Base-by-base conservation (phyloP, 176 grass and related monocot species). In the Guadua angustifolia region DNA sequence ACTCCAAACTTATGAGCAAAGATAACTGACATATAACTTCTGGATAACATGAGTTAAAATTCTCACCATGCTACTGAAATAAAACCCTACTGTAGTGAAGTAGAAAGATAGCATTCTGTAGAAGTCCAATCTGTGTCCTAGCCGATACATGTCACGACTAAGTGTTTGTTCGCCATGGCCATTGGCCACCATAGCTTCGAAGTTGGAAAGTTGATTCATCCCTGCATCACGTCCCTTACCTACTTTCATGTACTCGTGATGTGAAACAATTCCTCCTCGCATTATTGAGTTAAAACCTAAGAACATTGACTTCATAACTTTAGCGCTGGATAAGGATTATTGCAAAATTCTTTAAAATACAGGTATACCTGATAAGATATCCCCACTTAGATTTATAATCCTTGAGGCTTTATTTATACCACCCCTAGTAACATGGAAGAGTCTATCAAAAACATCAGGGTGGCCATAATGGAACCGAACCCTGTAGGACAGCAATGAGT, bases 41-140 rank as follows among this genome's bases (percentile, higher is more conserved):
- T 50, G 47, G 47, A 50, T 16, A 5, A 0, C 47, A 16, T 46
- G 2, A 80, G 5, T 80, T 84, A 84, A 14, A 75, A 60, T 81
- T 72, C 95, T 91, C 84, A 98, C 95, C 92, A 98, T 98, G 92
- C 89, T 93, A 83, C 95, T 92, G 77, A 98, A 98, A 84, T 95
- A 95, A 71, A 95, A 93, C 38, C 92, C 91, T 33, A 98, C 95
- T 18, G 95, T 98, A 71, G 95, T 92, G 78, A 93, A 93, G 87
- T 95, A 98, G 75, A 98, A 98, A 49, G 92, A 98, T 47, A 98
- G 75, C 90, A 94, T 93, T 78, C 95, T 87, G 40, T 93, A 98
- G 78, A 98, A 98, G 83, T 98, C 95, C 91, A 98, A 98, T 88
- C 95, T 90, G 43, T 76, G 89, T 44, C 95, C 95, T 35, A 98